Conservation (phyloP, 2,329 filamentous ascomycete species). For the Botrytis cinerea region DNA sequence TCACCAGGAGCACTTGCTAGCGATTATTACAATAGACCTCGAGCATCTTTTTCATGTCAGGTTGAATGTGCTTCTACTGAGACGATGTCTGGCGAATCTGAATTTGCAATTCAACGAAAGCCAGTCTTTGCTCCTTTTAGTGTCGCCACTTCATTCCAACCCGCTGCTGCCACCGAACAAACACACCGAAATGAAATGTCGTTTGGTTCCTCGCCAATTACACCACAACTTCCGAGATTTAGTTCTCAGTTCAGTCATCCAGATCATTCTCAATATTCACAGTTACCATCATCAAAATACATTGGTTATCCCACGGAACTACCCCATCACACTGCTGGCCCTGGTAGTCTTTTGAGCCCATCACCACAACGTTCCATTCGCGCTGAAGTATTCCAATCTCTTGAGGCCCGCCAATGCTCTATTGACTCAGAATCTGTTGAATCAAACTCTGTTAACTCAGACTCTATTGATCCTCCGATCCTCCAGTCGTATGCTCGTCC, state of each 20-base stretch:
- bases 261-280: not conserved
- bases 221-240: not conserved
- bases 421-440: not conserved
- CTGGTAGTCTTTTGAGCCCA: not conserved
- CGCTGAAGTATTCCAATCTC: not conserved
- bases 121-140: not conserved
- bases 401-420: not conserved
- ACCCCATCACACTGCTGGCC: not conserved
- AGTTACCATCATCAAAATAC: not conserved
- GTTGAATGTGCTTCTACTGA: not conserved
- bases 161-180: not conserved
- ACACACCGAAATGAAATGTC: too few relatives aligned
- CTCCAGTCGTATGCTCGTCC: not conserved
- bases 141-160: not conserved
- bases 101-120: not conserved
- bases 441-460: not conserved
- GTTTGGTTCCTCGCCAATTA: rapidly evolving
- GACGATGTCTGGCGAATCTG: not conserved
- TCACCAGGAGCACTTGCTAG: not conserved
- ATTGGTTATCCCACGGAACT: too few relatives aligned
- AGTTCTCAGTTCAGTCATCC: not conserved
- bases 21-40: not conserved
- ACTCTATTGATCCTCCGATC: not conserved
- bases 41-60: not conserved
- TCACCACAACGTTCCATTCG: not conserved